A percentile compares a stretch with the other conserved stretches of the same genome.
These are phyloP conservation scores for Colletotrichum sojae DNA, from an alignment of 2,329 filamentous ascomycete genomes.

Conservation along the genomic window DNA sequence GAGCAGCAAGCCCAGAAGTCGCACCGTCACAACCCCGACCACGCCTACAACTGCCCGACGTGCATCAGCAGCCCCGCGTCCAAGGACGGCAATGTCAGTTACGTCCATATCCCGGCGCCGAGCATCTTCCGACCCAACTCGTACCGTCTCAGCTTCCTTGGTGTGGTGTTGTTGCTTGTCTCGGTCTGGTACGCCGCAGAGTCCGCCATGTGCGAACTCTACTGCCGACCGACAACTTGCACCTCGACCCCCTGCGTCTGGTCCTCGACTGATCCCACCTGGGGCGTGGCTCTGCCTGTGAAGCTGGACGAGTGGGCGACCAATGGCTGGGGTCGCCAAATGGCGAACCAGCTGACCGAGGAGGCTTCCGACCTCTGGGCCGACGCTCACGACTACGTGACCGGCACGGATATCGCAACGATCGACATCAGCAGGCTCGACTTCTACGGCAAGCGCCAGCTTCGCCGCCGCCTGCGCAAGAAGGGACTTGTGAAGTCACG, in stretches of 20 bases:
- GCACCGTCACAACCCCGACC: constrained; percentile 1
- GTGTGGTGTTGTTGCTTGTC: constrained; percentile 59
- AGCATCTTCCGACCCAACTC: constrained; percentile 60
- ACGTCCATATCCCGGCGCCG: constrained; percentile 61
- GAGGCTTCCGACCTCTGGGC: constrained; percentile 63
- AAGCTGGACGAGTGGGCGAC: constrained; percentile 75
- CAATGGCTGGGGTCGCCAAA: constrained; percentile 62
- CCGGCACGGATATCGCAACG: constrained; percentile 60
- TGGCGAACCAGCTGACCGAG: constrained; percentile 55
- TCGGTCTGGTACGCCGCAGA: constrained; percentile 70
- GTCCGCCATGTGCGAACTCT: constrained; percentile 65
- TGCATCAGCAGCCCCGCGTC: neutral
- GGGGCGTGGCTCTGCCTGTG: constrained; percentile 72
- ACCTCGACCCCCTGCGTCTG: constrained; percentile 64
- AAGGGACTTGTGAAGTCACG: constrained; percentile 58
- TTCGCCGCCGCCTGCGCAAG: constrained; percentile 65
- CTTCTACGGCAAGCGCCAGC: constrained; percentile 62
- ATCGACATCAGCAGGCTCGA: constrained; percentile 60
- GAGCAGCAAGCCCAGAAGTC: constrained; percentile 34
- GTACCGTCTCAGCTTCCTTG: constrained; percentile 65
- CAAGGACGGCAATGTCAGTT: constrained; percentile 46
- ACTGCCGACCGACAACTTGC: constrained; percentile 69
- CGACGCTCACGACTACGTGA: constrained; percentile 62
- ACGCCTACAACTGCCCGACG: constrained; percentile 15
- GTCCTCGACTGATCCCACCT: constrained; percentile 71